Evolutionary conservation across 768 basidiomycete genomes (phyloP).

Genomic region (Hericium coralloides): DNA sequence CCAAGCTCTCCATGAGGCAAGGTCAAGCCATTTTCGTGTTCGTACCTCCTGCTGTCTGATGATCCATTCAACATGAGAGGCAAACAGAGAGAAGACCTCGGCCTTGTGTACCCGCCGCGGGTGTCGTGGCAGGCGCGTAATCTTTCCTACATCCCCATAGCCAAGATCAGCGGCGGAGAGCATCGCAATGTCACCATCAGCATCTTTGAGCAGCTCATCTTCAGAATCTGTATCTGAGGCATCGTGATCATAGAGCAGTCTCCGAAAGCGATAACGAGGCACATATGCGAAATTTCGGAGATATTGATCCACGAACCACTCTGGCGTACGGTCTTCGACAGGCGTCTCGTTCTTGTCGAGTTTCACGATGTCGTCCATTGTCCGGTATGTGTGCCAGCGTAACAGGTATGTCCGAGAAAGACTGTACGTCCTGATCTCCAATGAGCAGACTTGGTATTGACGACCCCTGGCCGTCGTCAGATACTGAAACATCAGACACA

Average conservation of each 20-base stretch:
- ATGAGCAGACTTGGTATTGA: slow-evolving; percentile 34
- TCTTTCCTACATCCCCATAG: slow-evolving; percentile 15
- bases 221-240: slow-evolving; percentile 1
- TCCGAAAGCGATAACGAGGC: slow-evolving; percentile 20
- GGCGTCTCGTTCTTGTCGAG: slow-evolving; percentile 25
- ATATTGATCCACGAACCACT: slow-evolving; percentile 42
- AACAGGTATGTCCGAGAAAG: slow-evolving; percentile 41
- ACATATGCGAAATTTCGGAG: slow-evolving; percentile 20
- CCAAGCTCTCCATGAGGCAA: neutral
- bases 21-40: neutral
- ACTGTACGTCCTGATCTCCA: slow-evolving; percentile 35
- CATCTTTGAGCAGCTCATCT: neutral
- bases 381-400: slow-evolving; percentile 37
- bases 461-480: slow-evolving; percentile 25
- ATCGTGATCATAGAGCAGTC: slow-evolving; percentile 26
- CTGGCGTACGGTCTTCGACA: slow-evolving; percentile 30
- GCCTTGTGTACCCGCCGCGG: slow-evolving; percentile 40
- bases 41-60: slow-evolving; percentile 35
- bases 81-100: slow-evolving; percentile 43
- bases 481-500: neutral
- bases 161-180: neutral
- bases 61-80: slow-evolving; percentile 52
- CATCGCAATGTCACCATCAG: neutral
- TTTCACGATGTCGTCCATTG: slow-evolving; percentile 37
- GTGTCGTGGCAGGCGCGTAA: slow-evolving; percentile 27